Conservation (phyloP, 208 protist species). For the Trypanosoma platydactyli region DNA sequence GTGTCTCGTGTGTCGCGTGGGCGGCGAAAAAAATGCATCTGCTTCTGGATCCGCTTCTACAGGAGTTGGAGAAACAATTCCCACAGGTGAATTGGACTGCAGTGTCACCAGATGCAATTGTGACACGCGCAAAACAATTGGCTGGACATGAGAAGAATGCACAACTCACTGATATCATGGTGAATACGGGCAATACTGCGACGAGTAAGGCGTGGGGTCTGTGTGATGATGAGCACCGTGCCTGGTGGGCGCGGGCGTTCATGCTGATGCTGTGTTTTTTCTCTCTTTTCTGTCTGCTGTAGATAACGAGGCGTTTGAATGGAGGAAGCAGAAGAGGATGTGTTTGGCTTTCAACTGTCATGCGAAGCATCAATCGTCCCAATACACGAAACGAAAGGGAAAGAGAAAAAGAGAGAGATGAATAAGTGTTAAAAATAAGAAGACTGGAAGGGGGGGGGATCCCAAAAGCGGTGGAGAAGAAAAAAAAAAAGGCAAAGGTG, state of each 20-base stretch:
- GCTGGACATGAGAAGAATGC: conserved; percentile 37
- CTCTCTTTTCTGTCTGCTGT: conserved; percentile 64
- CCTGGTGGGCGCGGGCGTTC: conserved; percentile 68
- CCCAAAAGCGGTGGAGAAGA: neutral
- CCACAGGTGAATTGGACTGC: conserved; percentile 71
- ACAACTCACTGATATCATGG: conserved; percentile 28
- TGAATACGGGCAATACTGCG: conserved; percentile 38
- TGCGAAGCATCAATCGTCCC: too few species aligned
- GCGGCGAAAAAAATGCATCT: conserved; percentile 55
- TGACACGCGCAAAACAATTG: conserved; percentile 52
- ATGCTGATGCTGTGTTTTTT: conserved; percentile 66
- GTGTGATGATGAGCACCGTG: conserved; percentile 41
- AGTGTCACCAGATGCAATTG: conserved; percentile 63
- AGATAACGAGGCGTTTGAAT: conserved; percentile 7
- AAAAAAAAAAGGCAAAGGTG: neutral
- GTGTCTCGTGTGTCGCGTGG: conserved; percentile 61
- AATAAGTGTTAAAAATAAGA: too few species aligned
- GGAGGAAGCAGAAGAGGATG: conserved; percentile 5
- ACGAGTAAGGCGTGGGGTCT: conserved; percentile 30
- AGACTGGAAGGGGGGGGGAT: neutral
- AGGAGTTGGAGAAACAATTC: conserved; percentile 48
- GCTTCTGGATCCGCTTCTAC: conserved; percentile 60
- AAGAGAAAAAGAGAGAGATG: too few species aligned
- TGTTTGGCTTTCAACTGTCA: too few species aligned
- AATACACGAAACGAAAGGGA: too few species aligned